These are phyloP conservation scores for Sclerotinia trifoliorum DNA, from an alignment of 2,329 filamentous ascomycete genomes.

Conservation along the genomic window DNA sequence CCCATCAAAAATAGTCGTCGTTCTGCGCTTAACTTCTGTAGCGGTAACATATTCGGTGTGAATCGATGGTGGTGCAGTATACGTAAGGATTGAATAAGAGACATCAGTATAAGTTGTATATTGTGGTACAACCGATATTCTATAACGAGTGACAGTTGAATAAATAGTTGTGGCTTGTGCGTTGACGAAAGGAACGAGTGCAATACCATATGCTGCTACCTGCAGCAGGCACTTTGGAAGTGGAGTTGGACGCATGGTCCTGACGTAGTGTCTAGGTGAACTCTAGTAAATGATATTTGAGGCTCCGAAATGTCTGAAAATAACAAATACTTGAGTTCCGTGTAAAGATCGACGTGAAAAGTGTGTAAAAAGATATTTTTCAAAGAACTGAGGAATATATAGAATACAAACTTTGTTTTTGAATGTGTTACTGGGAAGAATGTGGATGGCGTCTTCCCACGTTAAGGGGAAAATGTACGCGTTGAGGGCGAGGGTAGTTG, in stretches of 20 bases:
- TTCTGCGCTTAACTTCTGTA: constrained; percentile 1
- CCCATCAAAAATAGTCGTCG: constrained; percentile 4
- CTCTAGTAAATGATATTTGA: constrained; percentile 11
- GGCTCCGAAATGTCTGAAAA: constrained; percentile 15
- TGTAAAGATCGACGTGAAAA: constrained; percentile 18
- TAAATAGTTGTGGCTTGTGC: constrained; percentile 1
- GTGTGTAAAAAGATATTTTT: not conserved
- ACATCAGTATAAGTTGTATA: constrained; percentile 13
- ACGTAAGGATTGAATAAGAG: not conserved
- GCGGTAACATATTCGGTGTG: constrained; percentile 16
- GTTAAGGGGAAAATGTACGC: constrained; percentile 2
- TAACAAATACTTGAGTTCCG: constrained; percentile 15
- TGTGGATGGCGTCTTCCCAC: constrained; percentile 13
- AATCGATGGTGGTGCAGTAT: not conserved
- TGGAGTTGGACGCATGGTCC: constrained; percentile 22
- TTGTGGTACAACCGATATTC: constrained; percentile 17
- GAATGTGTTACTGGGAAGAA: constrained; percentile 14
- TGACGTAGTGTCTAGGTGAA: constrained; percentile 15
- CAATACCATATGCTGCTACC: constrained; percentile 14
- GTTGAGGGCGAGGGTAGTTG: not conserved
- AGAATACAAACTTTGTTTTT: constrained; percentile 14
- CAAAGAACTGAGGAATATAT: constrained; percentile 9
- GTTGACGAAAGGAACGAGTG: constrained; percentile 7
- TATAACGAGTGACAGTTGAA: constrained; percentile 20
- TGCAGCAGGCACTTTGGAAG: constrained; percentile 15